Conservation (phyloP, 176 grass and related monocot genomes). For the Themeda triandra region DNA sequence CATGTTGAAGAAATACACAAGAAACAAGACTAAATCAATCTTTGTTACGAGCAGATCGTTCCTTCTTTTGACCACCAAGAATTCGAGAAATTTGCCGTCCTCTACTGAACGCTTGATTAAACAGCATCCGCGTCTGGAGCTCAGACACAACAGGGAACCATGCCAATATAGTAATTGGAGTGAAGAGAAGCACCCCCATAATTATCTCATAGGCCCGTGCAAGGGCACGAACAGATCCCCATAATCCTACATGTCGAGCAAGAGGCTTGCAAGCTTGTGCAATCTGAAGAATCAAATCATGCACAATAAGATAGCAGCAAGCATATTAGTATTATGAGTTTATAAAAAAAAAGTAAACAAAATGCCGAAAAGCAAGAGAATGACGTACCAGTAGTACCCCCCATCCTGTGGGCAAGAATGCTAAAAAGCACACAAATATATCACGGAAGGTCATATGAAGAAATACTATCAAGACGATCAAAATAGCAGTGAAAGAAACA, state of each 20-base stretch:
- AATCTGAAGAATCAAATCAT: slow-evolving; percentile 50
- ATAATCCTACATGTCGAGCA: slow-evolving; percentile 41
- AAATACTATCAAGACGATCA: slow-evolving; percentile 69
- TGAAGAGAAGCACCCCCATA: slow-evolving; percentile 72
- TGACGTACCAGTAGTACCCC: slow-evolving; percentile 72
- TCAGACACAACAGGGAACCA: slow-evolving; percentile 94
- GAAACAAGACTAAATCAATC: slow-evolving; percentile 41
- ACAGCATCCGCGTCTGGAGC: slow-evolving; percentile 89
- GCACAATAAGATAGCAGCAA: neutral
- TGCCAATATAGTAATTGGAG: slow-evolving; percentile 67
- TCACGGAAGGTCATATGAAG: slow-evolving; percentile 76
- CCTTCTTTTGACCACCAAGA: slow-evolving; percentile 79
- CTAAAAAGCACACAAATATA: slow-evolving; percentile 72
- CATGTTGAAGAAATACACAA: neutral
- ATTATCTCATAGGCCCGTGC: slow-evolving; percentile 78
- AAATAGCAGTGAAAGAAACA: slow-evolving; percentile 50
- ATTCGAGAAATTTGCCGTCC: slow-evolving; percentile 94
- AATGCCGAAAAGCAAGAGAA: neutral
- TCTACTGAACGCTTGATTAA: slow-evolving; percentile 93
- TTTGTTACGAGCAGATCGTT: slow-evolving; percentile 44
- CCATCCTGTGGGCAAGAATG: slow-evolving; percentile 92
- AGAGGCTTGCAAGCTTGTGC: slow-evolving; percentile 69
- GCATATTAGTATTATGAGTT: neutral
- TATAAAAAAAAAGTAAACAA: neutral
- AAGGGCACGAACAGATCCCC: slow-evolving; percentile 80